Base-by-base conservation (phyloP, 108 stramenopile genomes). In the Skeletonema menzelii region DNA sequence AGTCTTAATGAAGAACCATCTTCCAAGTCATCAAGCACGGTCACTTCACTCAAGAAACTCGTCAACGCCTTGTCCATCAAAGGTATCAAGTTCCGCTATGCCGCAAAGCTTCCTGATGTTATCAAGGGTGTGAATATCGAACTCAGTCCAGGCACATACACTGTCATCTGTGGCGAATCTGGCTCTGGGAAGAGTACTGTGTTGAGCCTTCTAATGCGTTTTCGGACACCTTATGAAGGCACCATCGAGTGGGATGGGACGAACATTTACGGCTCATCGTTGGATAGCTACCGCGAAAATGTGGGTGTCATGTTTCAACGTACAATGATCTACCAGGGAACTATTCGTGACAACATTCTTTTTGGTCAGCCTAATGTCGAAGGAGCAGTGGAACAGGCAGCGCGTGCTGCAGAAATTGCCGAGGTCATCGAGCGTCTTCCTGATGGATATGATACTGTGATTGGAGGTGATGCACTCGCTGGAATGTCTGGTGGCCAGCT, bases 311-410 rank as follows among this genome's bases (percentile, higher is more conserved):
- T 70, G 30, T 70, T 70, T 22, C 69, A 70, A 17, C 19, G 40
- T 3, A 70, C 69, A 5, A 28, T 59, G 20, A 38, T 70, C 1
- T 70, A 38, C 15, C 59, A 70, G n/a, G 69, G 31, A 5, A 59
- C 69, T 1, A 40, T 70, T 35, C 59, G 31, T 17, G 69, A 70
- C 59, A 70, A 70, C 59, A 70, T 70, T 4, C 28, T 28, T 22
- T 70, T 70, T 32, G 69, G 69, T 0, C 47, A 20, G 20, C 47
- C 47, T 49, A 20, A 49, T 4, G 12, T n/a, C 1, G n/a, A 19
- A 1, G 56, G 32, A 22, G 59, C 69, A 14, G 38, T 70, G 26
- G 69, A 70, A 20, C 5, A 32, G 3, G 30, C 27, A n/a, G 56
- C 38, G 20, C 58, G 59, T 6, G 59, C 59, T 13, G 69, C 69